A percentile compares a stretch with the other conserved stretches of the same genome.
Evolutionary conservation across 2,329 filamentous ascomycete species (phyloP).

Genomic region (Verticillium isaacii): DNA sequence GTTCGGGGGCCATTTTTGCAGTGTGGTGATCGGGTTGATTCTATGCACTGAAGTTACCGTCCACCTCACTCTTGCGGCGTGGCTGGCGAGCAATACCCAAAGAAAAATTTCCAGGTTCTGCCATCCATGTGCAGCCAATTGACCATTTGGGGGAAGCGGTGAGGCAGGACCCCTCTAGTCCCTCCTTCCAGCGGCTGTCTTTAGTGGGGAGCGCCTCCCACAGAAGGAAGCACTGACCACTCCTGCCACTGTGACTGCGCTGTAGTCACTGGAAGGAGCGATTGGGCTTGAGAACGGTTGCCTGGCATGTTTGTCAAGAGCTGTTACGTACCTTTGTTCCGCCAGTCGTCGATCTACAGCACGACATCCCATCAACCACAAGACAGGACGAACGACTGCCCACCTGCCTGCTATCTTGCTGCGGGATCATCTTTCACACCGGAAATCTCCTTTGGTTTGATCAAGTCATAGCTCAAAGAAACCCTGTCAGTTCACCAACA

Average conservation of each 20-base stretch:
- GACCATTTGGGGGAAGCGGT: constrained; percentile 7
- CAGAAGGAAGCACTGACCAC: neutral
- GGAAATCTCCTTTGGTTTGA: no score
- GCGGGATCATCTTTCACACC: no score
- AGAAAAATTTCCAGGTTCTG: constrained; percentile 15
- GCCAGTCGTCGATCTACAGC: neutral
- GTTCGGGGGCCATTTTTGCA: constrained; percentile 38
- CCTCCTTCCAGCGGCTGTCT: neutral
- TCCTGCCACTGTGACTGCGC: neutral
- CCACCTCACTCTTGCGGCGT: neutral
- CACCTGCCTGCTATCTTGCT: neutral
- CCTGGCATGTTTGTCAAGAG: neutral
- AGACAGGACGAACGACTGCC: neutral
- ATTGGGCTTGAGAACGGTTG: neutral
- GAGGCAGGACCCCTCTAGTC: constrained; percentile 4
- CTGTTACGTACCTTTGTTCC: neutral
- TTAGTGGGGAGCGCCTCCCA: neutral
- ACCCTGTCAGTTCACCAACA: no score
- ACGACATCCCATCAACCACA: neutral
- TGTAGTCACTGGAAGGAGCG: neutral
- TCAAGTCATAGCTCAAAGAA: no score
- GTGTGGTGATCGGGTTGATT: neutral
- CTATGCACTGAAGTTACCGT: neutral
- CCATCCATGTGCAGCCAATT: constrained; percentile 2
- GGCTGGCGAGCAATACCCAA: neutral